A percentile compares a stretch with the other conserved stretches of the same genome.
These are phyloP conservation scores for Cryoendolithus antarcticus DNA, from an alignment of 2,329 filamentous ascomycete species.

Conservation along the genomic window DNA sequence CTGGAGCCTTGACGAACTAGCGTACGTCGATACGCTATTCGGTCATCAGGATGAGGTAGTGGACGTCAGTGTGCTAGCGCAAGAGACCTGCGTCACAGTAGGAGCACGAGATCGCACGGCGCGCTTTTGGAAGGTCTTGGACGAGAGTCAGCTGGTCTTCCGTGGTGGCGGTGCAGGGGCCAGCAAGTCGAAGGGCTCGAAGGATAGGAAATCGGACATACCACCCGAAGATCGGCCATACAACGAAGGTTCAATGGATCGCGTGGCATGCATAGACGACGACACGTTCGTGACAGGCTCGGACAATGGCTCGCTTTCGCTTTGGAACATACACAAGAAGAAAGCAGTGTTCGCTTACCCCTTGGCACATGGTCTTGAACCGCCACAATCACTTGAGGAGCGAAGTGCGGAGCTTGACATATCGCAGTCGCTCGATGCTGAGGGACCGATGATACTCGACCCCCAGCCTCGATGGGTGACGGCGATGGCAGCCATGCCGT, in stretches of 20 bases:
- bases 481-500: conserved; percentile 72
- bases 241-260: conserved; percentile 76
- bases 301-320: conserved; percentile 73
- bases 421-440: conserved; percentile 5
- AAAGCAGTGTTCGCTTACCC: conserved; percentile 74
- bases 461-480: conserved; percentile 78
- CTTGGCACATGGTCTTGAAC: conserved; percentile 75
- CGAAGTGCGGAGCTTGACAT: conserved; percentile 56
- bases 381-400: conserved; percentile 52
- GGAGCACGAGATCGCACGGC: conserved; percentile 86
- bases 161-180: conserved; percentile 54
- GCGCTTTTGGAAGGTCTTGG: conserved; percentile 87
- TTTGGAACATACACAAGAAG: conserved; percentile 90
- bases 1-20: conserved; percentile 83
- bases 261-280: conserved; percentile 79
- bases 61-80: conserved; percentile 67
- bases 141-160: conserved; percentile 92
- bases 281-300: conserved; percentile 85
- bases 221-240: conserved; percentile 32
- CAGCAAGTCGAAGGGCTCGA: conserved; percentile 24
- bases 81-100: conserved; percentile 83
- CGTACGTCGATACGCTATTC: conserved; percentile 91
- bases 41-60: conserved; percentile 88
- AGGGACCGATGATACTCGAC: conserved; percentile 5
- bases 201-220: conserved; percentile 32